phyloP scores from a whole-genome alignment of 768 basidiomycete genomes.

The Termitomyces sp. region DNA sequence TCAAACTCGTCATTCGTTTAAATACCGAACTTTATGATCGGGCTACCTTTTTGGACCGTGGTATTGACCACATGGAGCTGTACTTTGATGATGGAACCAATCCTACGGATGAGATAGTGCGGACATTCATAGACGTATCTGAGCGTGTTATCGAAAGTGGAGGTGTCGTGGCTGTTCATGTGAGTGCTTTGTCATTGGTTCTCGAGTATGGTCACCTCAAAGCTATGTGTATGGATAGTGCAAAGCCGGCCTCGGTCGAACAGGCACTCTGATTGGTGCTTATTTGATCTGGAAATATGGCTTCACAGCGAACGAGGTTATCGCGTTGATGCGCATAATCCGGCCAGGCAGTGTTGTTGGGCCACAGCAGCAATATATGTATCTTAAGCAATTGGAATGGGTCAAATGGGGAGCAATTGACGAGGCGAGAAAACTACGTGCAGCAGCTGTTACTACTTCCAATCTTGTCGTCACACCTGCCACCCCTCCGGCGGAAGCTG shows the following conservation, averaged over 20 bases:
- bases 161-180: conserved; percentile 86
- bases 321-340: conserved; percentile 97
- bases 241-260: conserved; percentile 95
- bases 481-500: conserved; percentile 76
- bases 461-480: conserved; percentile 63
- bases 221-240: conserved; percentile 48
- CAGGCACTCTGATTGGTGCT: conserved; percentile 95
- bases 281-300: conserved; percentile 99
- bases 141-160: conserved; percentile 75
- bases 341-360: conserved; percentile 93
- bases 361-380: conserved; percentile 93
- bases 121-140: conserved; percentile 83
- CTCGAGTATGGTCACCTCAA: conserved; percentile 14
- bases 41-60: conserved; percentile 74
- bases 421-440: conserved; percentile 57
- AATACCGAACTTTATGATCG: conserved; percentile 93
- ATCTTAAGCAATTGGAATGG: conserved; percentile 93
- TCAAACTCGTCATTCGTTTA: conserved; percentile 89
- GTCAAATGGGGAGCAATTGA: conserved; percentile 89
- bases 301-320: conserved; percentile 93
- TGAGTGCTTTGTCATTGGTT: conserved; percentile 34
- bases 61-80: conserved; percentile 86
- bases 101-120: conserved; percentile 92
- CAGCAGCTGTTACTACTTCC: conserved; percentile 30
- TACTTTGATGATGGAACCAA: conserved; percentile 99